A percentile compares a stretch with the other conserved stretches of the same genome.
These are phyloP conservation scores for Lepidium africanum DNA, from an alignment of 345 rosid genomes.

Conservation along the genomic window DNA sequence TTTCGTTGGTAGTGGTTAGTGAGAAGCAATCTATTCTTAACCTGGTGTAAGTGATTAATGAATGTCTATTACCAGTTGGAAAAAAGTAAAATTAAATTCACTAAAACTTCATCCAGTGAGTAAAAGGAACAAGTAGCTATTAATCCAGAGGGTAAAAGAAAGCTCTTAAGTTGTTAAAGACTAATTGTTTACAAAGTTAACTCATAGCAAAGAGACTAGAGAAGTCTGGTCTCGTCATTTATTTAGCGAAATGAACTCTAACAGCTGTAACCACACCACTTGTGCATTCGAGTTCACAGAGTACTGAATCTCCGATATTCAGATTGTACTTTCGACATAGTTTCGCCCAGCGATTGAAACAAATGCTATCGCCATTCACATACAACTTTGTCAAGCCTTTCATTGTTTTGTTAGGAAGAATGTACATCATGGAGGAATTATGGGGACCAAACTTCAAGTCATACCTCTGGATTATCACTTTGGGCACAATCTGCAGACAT, in stretches of 20 bases:
- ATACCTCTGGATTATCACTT: not conserved
- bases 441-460: slow-evolving; percentile 12
- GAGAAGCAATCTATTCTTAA: too few species aligned
- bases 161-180: not conserved
- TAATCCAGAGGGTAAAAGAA: not conserved
- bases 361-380: not conserved
- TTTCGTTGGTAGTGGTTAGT: too few species aligned
- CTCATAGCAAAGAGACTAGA: not conserved
- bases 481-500: slow-evolving; percentile 4
- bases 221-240: not conserved
- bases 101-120: not conserved
- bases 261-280: slow-evolving; percentile 1
- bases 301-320: slow-evolving; percentile 1
- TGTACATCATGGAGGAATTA: not conserved
- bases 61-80: too few species aligned
- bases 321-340: slow-evolving; percentile 6
- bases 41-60: too few species aligned
- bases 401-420: not conserved
- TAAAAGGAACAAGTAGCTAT: not conserved
- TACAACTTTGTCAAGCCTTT: not conserved
- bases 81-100: too few species aligned
- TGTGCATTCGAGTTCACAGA: slow-evolving; percentile 16
- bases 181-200: not conserved
- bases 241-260: not conserved
- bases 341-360: slow-evolving; percentile 5